phyloP scores from a whole-genome alignment of 75 land plant genomes.

The Larix kaempferi region DNA sequence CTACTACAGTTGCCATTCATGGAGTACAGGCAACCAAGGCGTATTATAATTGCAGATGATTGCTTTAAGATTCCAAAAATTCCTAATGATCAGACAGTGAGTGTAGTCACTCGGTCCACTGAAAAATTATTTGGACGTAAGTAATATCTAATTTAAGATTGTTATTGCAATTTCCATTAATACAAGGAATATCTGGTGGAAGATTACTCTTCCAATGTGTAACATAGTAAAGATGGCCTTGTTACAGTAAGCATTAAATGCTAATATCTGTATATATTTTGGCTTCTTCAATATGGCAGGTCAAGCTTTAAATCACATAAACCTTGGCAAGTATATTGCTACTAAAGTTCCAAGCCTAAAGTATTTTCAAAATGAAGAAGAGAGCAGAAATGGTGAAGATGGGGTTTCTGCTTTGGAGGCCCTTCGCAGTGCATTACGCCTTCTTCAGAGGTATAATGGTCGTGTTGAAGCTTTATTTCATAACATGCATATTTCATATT shows the following conservation, averaged over 20 bases:
- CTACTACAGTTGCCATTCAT: slow-evolving; percentile 48
- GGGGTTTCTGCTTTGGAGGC: slow-evolving; percentile 36
- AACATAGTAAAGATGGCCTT: background rate
- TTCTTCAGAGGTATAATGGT: slow-evolving; percentile 68
- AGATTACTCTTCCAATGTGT: too few species aligned
- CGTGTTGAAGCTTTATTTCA: too few species aligned
- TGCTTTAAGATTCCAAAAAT: slow-evolving; percentile 63
- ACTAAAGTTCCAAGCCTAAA: slow-evolving; percentile 76
- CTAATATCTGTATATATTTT: too few species aligned
- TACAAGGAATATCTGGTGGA: background rate
- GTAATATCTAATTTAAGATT: slow-evolving; percentile 15
- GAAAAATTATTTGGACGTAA: slow-evolving; percentile 78
- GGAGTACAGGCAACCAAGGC: slow-evolving; percentile 42
- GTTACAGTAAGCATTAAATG: too few species aligned
- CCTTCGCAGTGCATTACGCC: slow-evolving; percentile 60
- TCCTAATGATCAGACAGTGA: slow-evolving; percentile 51
- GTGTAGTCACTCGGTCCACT: slow-evolving; percentile 48
- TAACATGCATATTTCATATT: too few species aligned
- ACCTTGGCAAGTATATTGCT: slow-evolving; percentile 61
- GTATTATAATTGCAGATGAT: slow-evolving; percentile 84
- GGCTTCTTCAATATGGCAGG: slow-evolving; percentile 1
- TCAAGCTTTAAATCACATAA: slow-evolving; percentile 52
- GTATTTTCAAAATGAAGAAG: slow-evolving; percentile 39
- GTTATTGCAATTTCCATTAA: background rate
- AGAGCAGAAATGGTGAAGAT: slow-evolving; percentile 14